These are phyloP conservation scores for Paspalum vaginatum DNA, from an alignment of 176 grass and related monocot genomes.

Conservation along the genomic window DNA sequence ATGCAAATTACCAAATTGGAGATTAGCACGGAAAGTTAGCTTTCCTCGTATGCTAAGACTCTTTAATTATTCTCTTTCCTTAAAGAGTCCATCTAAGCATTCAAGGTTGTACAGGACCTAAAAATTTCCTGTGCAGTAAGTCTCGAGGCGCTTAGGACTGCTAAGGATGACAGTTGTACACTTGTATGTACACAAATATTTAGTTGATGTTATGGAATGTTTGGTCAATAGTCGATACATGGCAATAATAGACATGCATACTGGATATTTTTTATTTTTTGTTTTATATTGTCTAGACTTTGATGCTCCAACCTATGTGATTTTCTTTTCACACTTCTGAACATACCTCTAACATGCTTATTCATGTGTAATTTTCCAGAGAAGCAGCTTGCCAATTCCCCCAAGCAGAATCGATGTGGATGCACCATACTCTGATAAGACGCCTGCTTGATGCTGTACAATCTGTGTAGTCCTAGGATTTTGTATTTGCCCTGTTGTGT, in stretches of 20 bases:
- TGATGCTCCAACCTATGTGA: constrained; percentile 1
- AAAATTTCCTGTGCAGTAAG: neutral
- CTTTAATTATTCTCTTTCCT: too few species aligned
- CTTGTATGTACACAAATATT: neutral
- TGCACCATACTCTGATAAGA: constrained; percentile 73
- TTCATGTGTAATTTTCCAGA: constrained; percentile 50
- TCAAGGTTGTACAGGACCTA: too few species aligned
- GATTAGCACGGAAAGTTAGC: too few species aligned
- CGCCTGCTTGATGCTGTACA: constrained; percentile 25
- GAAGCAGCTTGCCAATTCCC: constrained; percentile 59
- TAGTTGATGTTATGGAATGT: neutral
- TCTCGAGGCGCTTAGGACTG: neutral
- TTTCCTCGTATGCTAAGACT: too few species aligned
- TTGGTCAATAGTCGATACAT: neutral
- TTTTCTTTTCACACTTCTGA: neutral
- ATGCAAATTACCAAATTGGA: too few species aligned
- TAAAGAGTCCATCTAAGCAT: too few species aligned
- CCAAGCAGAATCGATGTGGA: constrained; percentile 70
- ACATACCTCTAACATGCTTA: constrained; percentile 17
- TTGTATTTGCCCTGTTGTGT: constrained; percentile 36
- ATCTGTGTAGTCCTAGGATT: constrained; percentile 49
- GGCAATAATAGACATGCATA: neutral
- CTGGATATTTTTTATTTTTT: neutral
- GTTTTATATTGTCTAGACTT: neutral
- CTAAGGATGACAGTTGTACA: neutral